phyloP scores from a whole-genome alignment of 495 filamentous ascomycete genomes.

The Penicillium soppii region DNA sequence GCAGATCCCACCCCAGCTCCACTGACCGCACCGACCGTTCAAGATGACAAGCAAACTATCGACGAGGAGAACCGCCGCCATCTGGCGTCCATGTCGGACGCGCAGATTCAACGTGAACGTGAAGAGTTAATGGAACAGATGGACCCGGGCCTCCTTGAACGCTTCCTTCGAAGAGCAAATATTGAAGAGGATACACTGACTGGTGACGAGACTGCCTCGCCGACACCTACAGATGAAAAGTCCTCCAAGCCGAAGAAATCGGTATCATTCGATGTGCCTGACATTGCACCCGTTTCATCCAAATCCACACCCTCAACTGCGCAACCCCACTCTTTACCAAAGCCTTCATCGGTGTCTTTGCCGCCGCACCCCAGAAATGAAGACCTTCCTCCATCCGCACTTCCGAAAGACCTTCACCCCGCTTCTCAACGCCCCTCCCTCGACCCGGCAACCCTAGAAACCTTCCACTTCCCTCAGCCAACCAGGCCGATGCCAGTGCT shows the following conservation, averaged over 20 bases:
- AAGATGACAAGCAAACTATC: constrained; percentile 63
- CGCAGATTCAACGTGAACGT: constrained; percentile 75
- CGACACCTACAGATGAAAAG: not conserved
- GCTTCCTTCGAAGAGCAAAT: constrained; percentile 73
- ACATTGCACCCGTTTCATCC: not conserved
- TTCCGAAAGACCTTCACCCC: constrained; percentile 40
- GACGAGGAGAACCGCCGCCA: constrained; percentile 76
- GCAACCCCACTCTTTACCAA: constrained; percentile 1
- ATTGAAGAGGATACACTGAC: constrained; percentile 58
- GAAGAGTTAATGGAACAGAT: constrained; percentile 70
- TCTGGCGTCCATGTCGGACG: constrained; percentile 74
- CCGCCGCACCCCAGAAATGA: constrained; percentile 23
- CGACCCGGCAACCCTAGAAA: constrained; percentile 61
- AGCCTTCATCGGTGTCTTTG: not conserved
- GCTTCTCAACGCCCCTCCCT: constrained; percentile 40
- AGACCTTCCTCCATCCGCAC: constrained; percentile 32
- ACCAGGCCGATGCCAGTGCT: constrained; percentile 58
- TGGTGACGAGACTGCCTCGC: not conserved
- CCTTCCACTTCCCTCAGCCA: constrained; percentile 44
- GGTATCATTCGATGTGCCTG: constrained; percentile 32
- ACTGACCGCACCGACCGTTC: constrained; percentile 11
- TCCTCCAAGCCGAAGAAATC: constrained; percentile 23
- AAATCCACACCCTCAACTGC: not conserved
- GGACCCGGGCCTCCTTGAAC: constrained; percentile 69
- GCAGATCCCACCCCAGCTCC: not conserved